Evolutionary conservation across 371 early-diverging fungal genomes (phyloP), one percentile per base, ranked within the genome.

Genomic region (Thermomucor indicae-seudaticae): DNA sequence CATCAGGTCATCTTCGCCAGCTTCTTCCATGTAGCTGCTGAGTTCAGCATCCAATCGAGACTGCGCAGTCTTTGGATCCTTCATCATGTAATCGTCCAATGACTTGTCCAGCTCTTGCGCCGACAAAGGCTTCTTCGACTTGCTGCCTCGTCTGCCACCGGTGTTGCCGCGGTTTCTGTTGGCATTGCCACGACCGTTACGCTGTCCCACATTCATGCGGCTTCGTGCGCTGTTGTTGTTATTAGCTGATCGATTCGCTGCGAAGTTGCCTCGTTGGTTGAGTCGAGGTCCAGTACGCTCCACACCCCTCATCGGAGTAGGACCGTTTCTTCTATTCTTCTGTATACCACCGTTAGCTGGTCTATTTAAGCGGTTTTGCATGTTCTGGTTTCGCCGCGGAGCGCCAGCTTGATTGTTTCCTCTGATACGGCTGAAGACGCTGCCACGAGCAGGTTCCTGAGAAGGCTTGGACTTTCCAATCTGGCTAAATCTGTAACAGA

Each of bases 51-150:
- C 76, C 19, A 76, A 32, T 47, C 58, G 67, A 7, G 68, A 57
- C 42, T 72, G 70, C 17, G 72, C 72, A 6, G 70, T 60, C 46
- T 70, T 70, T 17, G 72, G 65, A 22, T 76, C 76, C 43, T 76
- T 76, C 70, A 76, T 67, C 75, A 75, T 75, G 24, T 75, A 75
- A 17, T 54, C 53, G 38, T 75, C 75, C 44, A 75, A 51, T 2
- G 65, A 59, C 45, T 54, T 71, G 45, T 75, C 75, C 4, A 75
- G 58, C 23, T 67, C 65, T 23, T 67, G 60, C 1, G 61, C 59
- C 4, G 75, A 55, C 17, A 57, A 16, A 23, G 42, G 46, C 27
- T 69, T 64, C 45, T 57, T 53, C 17, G 37, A 51, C 11, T 39
- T 20, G 31, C 63, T 52, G 20, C 40, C 39, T 4, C 44, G 51